These are phyloP conservation scores for Halophytophthora polymorphica DNA, from an alignment of 352 stramenopile species.

Conservation along the genomic window DNA sequence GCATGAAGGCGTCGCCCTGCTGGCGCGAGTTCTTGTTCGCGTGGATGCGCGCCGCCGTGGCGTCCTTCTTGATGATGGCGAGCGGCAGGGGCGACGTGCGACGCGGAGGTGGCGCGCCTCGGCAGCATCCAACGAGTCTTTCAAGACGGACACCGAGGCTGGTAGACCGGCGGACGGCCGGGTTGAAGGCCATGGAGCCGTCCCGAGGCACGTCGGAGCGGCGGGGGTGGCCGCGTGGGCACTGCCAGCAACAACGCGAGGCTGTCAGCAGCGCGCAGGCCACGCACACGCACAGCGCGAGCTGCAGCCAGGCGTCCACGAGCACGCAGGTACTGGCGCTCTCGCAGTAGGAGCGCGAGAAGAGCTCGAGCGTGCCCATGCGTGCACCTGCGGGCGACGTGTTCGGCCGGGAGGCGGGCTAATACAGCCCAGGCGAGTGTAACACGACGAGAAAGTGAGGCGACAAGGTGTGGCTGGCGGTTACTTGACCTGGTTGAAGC, in stretches of 20 bases:
- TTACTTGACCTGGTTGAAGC: too few relatives aligned
- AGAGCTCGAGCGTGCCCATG: conserved; percentile 61
- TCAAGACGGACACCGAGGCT: conserved; percentile 6
- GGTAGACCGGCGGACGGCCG: conserved; percentile 8
- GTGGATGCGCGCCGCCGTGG: conserved; percentile 50
- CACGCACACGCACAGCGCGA: conserved; percentile 37
- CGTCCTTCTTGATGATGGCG: conserved; percentile 71
- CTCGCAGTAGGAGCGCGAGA: conserved; percentile 47
- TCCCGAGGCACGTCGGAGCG: conserved; percentile 4
- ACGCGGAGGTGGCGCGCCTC: conserved; percentile 5
- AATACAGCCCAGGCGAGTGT: too few relatives aligned
- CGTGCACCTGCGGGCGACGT: not conserved
- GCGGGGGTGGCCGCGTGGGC: conserved; percentile 1
- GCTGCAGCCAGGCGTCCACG: conserved; percentile 62
- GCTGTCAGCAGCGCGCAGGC: conserved; percentile 17
- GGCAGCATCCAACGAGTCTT: conserved; percentile 10
- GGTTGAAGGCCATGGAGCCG: conserved; percentile 13
- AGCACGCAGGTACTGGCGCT: conserved; percentile 50
- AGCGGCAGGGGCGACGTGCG: conserved; percentile 47
- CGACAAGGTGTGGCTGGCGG: too few relatives aligned
- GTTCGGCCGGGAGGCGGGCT: too few relatives aligned
- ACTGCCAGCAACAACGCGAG: conserved; percentile 27
- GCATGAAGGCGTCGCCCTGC: conserved; percentile 59
- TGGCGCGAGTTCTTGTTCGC: conserved; percentile 79
- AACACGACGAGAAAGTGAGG: too few relatives aligned